Evolutionary conservation across 2,329 filamentous ascomycete species (phyloP).

Genomic region (Arthroderma uncinatum): DNA sequence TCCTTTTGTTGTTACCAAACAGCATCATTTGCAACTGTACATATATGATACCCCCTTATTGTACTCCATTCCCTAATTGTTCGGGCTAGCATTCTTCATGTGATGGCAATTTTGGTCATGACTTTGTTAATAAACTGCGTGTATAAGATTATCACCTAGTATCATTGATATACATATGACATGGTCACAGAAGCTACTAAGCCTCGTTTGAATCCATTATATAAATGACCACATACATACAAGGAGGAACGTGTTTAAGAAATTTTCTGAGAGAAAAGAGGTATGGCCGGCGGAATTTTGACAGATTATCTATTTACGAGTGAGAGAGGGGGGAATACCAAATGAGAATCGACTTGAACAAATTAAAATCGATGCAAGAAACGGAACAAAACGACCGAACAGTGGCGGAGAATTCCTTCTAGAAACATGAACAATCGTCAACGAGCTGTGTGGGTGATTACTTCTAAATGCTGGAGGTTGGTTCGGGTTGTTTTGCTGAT

Average conservation of each 20-base stretch:
- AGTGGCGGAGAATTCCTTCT: neutral
- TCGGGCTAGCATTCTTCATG: neutral
- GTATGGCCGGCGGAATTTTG: neutral
- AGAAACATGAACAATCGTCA: neutral
- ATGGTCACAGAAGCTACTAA: neutral
- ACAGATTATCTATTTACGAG: neutral
- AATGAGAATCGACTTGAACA: neutral
- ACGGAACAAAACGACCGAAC: neutral
- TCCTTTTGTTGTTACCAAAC: neutral
- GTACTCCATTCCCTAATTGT: neutral
- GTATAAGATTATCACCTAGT: neutral
- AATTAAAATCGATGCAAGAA: neutral
- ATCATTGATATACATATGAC: neutral
- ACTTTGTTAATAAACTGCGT: neutral
- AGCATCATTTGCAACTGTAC: neutral
- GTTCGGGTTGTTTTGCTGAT: conserved; percentile 6
- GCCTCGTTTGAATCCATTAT: neutral
- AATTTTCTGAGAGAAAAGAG: neutral
- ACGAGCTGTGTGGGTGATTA: neutral
- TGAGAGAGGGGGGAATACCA: neutral
- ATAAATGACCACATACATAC: neutral
- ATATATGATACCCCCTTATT: conserved; percentile 1
- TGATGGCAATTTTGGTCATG: neutral
- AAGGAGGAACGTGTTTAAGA: neutral
- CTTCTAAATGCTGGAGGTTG: neutral